phyloP scores from a whole-genome alignment of 306 rosid species.

The Clitoria ternatea region DNA sequence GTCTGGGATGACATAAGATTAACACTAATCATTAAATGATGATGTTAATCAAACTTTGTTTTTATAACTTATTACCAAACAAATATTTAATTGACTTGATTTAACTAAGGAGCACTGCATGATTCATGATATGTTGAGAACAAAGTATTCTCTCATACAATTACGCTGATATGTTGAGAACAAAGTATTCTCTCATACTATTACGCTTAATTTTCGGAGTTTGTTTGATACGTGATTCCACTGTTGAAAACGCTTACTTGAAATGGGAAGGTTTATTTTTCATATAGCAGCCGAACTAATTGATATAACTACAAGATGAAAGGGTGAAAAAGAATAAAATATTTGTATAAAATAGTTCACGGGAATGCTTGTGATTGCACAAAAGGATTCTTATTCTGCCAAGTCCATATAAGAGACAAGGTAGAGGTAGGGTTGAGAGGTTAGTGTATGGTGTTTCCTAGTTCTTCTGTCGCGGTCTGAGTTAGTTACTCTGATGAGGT shows the following conservation, averaged over 20 bases:
- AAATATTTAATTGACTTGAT: background rate
- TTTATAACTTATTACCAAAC: too few relatives aligned
- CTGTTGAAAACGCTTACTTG: background rate
- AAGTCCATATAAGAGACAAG: constrained; percentile 35
- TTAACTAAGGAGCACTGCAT: background rate
- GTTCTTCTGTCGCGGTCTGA: constrained; percentile 22
- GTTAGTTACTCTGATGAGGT: constrained; percentile 18
- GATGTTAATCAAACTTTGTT: too few relatives aligned
- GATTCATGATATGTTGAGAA: background rate
- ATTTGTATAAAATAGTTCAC: constrained; percentile 37
- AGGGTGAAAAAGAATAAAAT: background rate
- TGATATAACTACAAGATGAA: background rate
- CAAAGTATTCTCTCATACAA: too few relatives aligned
- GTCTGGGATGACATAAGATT: too few relatives aligned
- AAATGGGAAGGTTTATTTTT: background rate
- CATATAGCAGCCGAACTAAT: background rate
- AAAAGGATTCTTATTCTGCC: constrained; percentile 17
- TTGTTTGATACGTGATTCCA: background rate
- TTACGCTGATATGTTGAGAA: background rate
- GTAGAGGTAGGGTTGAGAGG: constrained; percentile 16
- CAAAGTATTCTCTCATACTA: too few relatives aligned
- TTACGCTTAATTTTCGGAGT: background rate
- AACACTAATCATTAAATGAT: too few relatives aligned
- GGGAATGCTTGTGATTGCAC: constrained; percentile 31
- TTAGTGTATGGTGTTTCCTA: constrained; percentile 30